These are phyloP conservation scores for Calocybe gangraenosa DNA, from an alignment of 768 basidiomycete genomes.

Conservation along the genomic window DNA sequence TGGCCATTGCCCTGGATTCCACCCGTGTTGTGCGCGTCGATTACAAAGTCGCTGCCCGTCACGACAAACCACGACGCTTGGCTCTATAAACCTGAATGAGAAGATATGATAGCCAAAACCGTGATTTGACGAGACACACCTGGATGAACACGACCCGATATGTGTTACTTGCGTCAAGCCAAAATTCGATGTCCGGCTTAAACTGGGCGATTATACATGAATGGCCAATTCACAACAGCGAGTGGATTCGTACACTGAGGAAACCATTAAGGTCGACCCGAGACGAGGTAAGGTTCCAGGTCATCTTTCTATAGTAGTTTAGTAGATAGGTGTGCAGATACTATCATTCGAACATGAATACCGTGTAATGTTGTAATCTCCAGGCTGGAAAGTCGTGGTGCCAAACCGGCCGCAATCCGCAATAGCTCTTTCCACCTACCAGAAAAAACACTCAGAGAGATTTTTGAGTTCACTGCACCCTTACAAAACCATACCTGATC, in stretches of 20 bases:
- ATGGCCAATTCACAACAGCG: neutral
- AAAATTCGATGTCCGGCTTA: constrained; percentile 47
- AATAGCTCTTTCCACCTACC: constrained; percentile 45
- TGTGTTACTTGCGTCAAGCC: constrained; percentile 51
- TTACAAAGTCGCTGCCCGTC: constrained; percentile 49
- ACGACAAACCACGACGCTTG: constrained; percentile 66
- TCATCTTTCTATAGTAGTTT: constrained; percentile 44
- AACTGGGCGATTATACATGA: constrained; percentile 33
- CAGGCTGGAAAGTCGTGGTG: constrained; percentile 38
- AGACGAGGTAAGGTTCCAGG: constrained; percentile 42
- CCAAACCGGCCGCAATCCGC: constrained; percentile 44
- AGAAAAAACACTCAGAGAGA: neutral
- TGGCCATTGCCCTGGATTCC: constrained; percentile 61
- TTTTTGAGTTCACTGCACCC: neutral
- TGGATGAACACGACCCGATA: constrained; percentile 63
- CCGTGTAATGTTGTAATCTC: constrained; percentile 51
- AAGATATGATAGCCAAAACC: neutral
- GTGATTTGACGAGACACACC: too few species aligned
- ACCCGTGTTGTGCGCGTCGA: constrained; percentile 52
- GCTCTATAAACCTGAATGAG: constrained; percentile 25
- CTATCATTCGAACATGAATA: constrained; percentile 13
- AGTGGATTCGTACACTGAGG: constrained; percentile 31
- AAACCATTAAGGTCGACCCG: constrained; percentile 42
- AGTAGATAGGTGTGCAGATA: neutral
- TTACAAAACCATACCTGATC: constrained; percentile 23